Evolutionary conservation across 192 early-diverging fungal genomes (phyloP).

Genomic region (Chytriomyces sp.): DNA sequence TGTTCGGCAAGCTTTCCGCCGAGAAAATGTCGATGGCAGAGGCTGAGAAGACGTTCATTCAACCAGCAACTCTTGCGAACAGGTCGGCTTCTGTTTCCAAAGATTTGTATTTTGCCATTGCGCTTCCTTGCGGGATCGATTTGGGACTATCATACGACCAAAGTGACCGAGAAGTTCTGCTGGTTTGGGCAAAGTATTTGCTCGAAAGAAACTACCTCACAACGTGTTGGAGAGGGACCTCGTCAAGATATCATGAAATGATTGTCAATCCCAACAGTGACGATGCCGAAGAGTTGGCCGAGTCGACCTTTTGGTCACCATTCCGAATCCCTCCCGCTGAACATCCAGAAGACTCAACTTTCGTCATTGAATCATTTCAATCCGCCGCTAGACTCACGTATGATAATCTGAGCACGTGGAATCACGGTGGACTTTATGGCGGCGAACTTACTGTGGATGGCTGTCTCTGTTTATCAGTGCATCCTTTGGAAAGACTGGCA

Average conservation of each 20-base stretch:
- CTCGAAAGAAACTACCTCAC: background rate
- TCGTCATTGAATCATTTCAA: background rate
- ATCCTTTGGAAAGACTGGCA: no score
- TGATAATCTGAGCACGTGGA: background rate
- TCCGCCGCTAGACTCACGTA: background rate
- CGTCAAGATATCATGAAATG: background rate
- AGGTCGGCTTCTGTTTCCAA: background rate
- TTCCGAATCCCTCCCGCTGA: background rate
- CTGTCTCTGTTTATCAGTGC: no score
- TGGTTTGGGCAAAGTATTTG: background rate
- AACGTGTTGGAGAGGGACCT: background rate
- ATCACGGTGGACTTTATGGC: constrained; percentile 40
- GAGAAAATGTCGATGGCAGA: background rate
- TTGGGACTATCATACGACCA: background rate
- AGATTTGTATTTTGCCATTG: background rate
- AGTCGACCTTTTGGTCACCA: background rate
- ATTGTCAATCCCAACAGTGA: background rate
- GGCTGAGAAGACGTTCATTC: background rate
- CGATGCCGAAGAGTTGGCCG: no score
- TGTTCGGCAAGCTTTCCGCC: background rate
- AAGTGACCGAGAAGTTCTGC: background rate
- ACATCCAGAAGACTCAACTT: background rate
- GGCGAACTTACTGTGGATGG: background rate
- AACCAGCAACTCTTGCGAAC: background rate
- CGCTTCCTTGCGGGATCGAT: background rate